Percentiles rank a stretch among this genome's conserved stretches.
phyloP scores from a whole-genome alignment of 805 yeast genomes.

The Candida coquimbonensis region DNA sequence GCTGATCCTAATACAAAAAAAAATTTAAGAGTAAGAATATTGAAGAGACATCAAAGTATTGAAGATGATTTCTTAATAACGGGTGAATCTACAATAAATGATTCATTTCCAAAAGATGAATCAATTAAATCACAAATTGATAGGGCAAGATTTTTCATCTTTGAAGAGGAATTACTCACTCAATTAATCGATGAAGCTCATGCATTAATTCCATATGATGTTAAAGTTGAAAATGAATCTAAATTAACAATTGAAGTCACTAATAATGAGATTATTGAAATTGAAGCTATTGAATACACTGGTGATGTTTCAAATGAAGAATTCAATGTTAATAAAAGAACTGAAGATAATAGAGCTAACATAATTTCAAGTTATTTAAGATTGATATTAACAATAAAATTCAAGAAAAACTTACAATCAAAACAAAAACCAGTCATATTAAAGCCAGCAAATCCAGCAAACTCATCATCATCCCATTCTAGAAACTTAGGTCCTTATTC shows the following conservation, averaged over 20 bases:
- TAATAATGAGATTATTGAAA: slow-evolving; percentile 59
- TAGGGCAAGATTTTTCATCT: slow-evolving; percentile 64
- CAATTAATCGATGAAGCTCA: slow-evolving; percentile 74
- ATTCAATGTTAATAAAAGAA: slow-evolving; percentile 21
- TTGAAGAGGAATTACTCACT: slow-evolving; percentile 84
- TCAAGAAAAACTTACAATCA: slow-evolving; percentile 29
- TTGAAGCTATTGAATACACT: slow-evolving; percentile 49
- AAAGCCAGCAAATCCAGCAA: background rate
- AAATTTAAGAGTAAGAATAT: slow-evolving; percentile 52
- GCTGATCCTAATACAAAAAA: slow-evolving; percentile 32
- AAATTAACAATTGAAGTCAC: slow-evolving; percentile 55
- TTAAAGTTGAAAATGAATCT: slow-evolving; percentile 53
- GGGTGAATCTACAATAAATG: slow-evolving; percentile 42
- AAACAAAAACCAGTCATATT: slow-evolving; percentile 18
- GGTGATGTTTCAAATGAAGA: slow-evolving; percentile 32
- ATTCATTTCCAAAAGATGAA: slow-evolving; percentile 18
- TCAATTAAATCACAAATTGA: slow-evolving; percentile 51
- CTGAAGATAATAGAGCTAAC: slow-evolving; percentile 32
- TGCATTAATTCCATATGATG: slow-evolving; percentile 59
- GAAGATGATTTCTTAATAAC: slow-evolving; percentile 45
- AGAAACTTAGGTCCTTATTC: slow-evolving; percentile 32
- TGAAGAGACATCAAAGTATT: slow-evolving; percentile 37
- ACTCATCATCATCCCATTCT: background rate
- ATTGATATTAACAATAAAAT: slow-evolving; percentile 30
- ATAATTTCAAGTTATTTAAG: slow-evolving; percentile 26